Evolutionary conservation across 2,329 filamentous ascomycete genomes (phyloP), one percentile per base, ranked within the genome.

Genomic region (Verticillium dahliae): DNA sequence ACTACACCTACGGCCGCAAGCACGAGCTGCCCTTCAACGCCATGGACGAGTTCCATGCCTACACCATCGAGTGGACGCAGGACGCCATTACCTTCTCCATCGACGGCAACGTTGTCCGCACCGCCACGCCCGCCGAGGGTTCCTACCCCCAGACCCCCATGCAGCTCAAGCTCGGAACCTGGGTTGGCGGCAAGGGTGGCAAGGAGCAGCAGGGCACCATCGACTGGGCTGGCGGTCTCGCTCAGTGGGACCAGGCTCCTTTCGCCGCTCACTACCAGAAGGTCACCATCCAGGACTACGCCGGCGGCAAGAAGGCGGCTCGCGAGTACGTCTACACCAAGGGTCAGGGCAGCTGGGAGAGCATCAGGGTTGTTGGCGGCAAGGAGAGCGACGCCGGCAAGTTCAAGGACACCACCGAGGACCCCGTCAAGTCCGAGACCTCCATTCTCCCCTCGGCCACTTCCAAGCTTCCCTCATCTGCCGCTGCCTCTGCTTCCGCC

Each of bases 91-190:
- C 79, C 62, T 91, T 86, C 82, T 79, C 82, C 69, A 82, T 91
- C 61, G 79, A 86, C 68, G 79, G 78, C 62, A 67, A 65, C 5
- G 68, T 74, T 31, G 71, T 81, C 31, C 81, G 83, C 62, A 80
- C 77, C 3, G 76, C 80, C 41, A 76, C 82, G 56, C 76, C 77
- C 9, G 73, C 78, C 61, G 76, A 78, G 57, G 83, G 82, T 63
- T 80, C 78, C 71, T 91, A 82, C 74, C 89, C 89, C 1, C 89
- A 91, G 74, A 89, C 87, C 1, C 89, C 89, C 10, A 88, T 88
- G 82, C 82, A 83, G 61, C 71, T 89, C 67, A 86, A 86, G 77
- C 76, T 89, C 58, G 85, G 86, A 58, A 81, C 81, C 65, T 85
- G 82, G 79, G 74, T 81, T 55, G 81, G 76, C 27, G 83, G 81